These are phyloP conservation scores for Coccomyxa subellipsoidea DNA, from an alignment of 163 green algal genomes.

Conservation along the genomic window DNA sequence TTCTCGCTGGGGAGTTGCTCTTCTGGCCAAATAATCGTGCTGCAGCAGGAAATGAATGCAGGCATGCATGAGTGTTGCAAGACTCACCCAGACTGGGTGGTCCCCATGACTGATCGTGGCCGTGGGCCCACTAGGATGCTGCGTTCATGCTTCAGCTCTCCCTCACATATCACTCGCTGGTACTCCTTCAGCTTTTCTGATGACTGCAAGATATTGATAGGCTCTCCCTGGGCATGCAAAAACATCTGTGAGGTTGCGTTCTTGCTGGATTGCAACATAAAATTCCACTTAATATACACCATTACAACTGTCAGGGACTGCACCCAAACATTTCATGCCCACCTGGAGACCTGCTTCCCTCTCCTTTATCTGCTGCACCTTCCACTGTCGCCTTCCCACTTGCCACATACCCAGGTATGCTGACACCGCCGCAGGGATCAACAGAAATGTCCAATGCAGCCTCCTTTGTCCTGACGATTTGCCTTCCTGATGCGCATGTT, in stretches of 20 bases:
- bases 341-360: slow-evolving; percentile 38
- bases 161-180: slow-evolving; percentile 34
- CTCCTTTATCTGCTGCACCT: slow-evolving; percentile 46
- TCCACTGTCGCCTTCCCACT: slow-evolving; percentile 46
- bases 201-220: slow-evolving; percentile 33
- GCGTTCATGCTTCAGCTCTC: slow-evolving; percentile 41
- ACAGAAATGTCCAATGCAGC: slow-evolving; percentile 27
- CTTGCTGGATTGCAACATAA: too few species aligned
- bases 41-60: too few species aligned
- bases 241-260: too few species aligned
- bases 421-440: slow-evolving; percentile 30
- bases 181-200: slow-evolving; percentile 38
- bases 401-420: slow-evolving; percentile 61
- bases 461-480: neutral
- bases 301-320: neutral
- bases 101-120: slow-evolving; percentile 35
- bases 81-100: slow-evolving; percentile 27
- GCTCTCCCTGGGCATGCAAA: slow-evolving; percentile 19
- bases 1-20: neutral
- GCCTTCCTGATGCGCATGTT: neutral
- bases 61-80: neutral
- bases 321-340: neutral
- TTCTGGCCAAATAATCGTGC: too few species aligned
- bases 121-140: slow-evolving; percentile 55
- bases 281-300: too few species aligned